Base-by-base conservation (phyloP, 768 basidiomycete species). In the Calocybe gangraenosa region DNA sequence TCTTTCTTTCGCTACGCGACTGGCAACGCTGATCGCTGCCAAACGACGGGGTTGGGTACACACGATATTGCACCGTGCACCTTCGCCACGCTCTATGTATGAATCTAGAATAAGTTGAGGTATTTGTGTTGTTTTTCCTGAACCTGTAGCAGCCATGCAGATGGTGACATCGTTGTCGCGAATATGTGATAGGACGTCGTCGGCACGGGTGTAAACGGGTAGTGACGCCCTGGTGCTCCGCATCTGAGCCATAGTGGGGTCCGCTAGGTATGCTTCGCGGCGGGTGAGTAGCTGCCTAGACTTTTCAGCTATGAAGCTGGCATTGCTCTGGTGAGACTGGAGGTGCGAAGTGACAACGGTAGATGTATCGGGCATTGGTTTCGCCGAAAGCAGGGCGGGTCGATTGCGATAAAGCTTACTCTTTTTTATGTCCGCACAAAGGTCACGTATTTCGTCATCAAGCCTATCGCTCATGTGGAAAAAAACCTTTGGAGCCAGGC, bases 51-150 rank as follows among this genome's bases (percentile, higher is more conserved):
- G 94, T 58, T 97, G 94, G 0, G 93, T 96, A 59, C 92, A 96
- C 19, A 96, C 69, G 52, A 97, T 77, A 59, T 96, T 95, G 66
- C 92, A 95, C 40, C 69, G 65, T 1, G 89, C 82, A 13, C 94
- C 94, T 44, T 88, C 71, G n/a, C 82, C 88, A 13, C 73, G 68
- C 14, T 82, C 71, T 47, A 92, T 92, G 57, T 76, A 84, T 34
- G 87, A 77, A 56, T 97, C 93, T 39, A 97, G 74, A 51, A 96
- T 82, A 37, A 96, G 74, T 62, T 96, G 94, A 4, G 94, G 94
- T 19, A 96, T 79, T 63, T 97, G 94, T 0, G 93, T 96, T 6
- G 92, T 95, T 69, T 96, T 96, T 1, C 93, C 92, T 1, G 90
- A 92, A 28, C 92, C 91, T 2, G 92, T 92, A 6, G 87, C 80